Conservation (phyloP, 495 filamentous ascomycete genomes). For the Neurospora pannonica region DNA sequence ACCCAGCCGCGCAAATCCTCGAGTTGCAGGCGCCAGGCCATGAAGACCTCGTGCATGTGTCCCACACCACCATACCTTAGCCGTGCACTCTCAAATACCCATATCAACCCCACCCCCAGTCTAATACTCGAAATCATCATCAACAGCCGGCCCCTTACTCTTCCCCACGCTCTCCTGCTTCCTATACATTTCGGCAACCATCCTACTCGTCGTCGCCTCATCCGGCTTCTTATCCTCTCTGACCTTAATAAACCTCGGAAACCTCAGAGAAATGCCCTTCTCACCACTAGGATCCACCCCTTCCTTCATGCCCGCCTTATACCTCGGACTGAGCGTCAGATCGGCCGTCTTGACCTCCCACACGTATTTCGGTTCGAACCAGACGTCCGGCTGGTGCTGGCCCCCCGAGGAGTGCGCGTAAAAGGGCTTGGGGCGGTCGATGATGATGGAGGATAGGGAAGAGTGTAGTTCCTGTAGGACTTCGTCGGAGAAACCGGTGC, state of each 20-base stretch:
- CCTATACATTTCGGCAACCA: slow-evolving; percentile 93
- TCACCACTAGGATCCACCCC: slow-evolving; percentile 57
- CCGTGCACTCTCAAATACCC: no score
- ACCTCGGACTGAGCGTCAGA: slow-evolving; percentile 82
- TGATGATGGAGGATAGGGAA: slow-evolving; percentile 58
- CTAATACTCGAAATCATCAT: slow-evolving; percentile 98
- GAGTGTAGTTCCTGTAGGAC: slow-evolving; percentile 73
- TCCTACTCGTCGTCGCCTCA: slow-evolving; percentile 70
- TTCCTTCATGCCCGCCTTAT: slow-evolving; percentile 66
- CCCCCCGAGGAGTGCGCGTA: slow-evolving; percentile 74
- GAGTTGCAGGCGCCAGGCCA: no score
- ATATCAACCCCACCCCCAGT: no score
- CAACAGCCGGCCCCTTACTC: slow-evolving; percentile 68
- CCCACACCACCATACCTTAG: no score
- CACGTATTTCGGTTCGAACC: slow-evolving; percentile 89
- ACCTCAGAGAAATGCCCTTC: slow-evolving; percentile 82
- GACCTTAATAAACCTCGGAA: slow-evolving; percentile 82
- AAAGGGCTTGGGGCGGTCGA: slow-evolving; percentile 88
- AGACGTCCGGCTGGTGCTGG: slow-evolving; percentile 94
- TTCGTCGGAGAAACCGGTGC: slow-evolving; percentile 89
- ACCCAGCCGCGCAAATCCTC: no score
- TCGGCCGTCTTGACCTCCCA: slow-evolving; percentile 98
- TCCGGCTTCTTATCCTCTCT: slow-evolving; percentile 93
- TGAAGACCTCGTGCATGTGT: no score
- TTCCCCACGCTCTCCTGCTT: slow-evolving; percentile 81